These are phyloP conservation scores for Myxozyma lipomycoides DNA, from an alignment of 805 yeast species.

Conservation along the genomic window DNA sequence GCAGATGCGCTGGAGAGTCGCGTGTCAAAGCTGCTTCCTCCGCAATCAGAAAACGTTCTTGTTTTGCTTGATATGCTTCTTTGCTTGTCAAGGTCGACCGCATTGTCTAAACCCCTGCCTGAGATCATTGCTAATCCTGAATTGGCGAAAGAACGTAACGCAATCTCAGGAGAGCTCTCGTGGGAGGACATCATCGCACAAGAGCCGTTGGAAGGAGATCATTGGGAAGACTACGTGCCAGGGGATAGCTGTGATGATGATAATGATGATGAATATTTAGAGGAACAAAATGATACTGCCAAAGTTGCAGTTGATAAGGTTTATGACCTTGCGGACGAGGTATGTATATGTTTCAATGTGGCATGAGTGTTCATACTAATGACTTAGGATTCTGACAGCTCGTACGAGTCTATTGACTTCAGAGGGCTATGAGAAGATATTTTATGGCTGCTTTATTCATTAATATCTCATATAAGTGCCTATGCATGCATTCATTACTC, in stretches of 20 bases:
- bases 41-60: slow-evolving; percentile 20
- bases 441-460: not conserved
- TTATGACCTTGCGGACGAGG: not conserved
- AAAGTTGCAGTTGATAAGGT: not conserved
- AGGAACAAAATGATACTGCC: slow-evolving; percentile 12
- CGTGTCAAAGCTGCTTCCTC: slow-evolving; percentile 25
- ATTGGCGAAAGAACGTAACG: not conserved
- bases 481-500: no score
- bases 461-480: no score
- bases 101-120: slow-evolving; percentile 8
- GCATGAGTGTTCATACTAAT: not conserved
- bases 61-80: slow-evolving; percentile 26
- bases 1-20: slow-evolving; percentile 30
- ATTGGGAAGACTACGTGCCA: slow-evolving; percentile 30
- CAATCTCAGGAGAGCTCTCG: slow-evolving; percentile 6
- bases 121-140: slow-evolving; percentile 6
- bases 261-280: slow-evolving; percentile 1
- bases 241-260: no score
- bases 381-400: slow-evolving; percentile 7
- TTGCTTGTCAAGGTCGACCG: slow-evolving; percentile 22
- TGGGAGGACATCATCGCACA: slow-evolving; percentile 34
- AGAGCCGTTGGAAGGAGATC: slow-evolving; percentile 34
- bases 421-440: not conserved
- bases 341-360: not conserved
- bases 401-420: slow-evolving; percentile 22